Evolutionary conservation across 257 asterid species (phyloP).

Genomic region (Verbascum thapsus): DNA sequence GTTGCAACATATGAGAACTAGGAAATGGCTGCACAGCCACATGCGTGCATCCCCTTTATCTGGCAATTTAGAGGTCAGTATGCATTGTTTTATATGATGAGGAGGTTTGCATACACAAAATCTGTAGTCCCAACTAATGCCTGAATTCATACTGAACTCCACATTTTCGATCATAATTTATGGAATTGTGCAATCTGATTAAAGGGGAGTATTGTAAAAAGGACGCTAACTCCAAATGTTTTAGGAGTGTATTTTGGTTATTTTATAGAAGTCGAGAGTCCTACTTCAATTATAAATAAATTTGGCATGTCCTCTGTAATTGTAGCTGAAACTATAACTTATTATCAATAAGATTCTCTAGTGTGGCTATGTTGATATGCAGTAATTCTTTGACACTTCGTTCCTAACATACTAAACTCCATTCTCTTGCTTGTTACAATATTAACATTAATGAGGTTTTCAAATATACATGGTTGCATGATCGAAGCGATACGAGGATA

Average conservation of each 20-base stretch:
- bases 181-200: too few relatives aligned
- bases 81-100: not conserved
- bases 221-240: too few relatives aligned
- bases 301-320: too few relatives aligned
- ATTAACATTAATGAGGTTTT: not conserved
- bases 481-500: not conserved
- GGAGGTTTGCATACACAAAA: not conserved
- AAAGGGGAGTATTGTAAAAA: too few relatives aligned
- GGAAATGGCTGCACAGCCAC: conserved; percentile 91
- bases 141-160: not conserved
- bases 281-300: too few relatives aligned
- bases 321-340: too few relatives aligned
- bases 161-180: not conserved
- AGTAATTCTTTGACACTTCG: too few relatives aligned
- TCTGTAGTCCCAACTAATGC: not conserved
- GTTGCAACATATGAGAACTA: conserved; percentile 77
- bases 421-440: not conserved
- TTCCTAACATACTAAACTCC: too few relatives aligned
- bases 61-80: conserved; percentile 81
- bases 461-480: not conserved
- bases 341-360: too few relatives aligned
- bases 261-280: too few relatives aligned
- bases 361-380: too few relatives aligned
- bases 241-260: too few relatives aligned
- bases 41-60: conserved; percentile 89